Evolutionary conservation across 768 basidiomycete genomes (phyloP).

Genomic region (Lactifluus subvellereus): DNA sequence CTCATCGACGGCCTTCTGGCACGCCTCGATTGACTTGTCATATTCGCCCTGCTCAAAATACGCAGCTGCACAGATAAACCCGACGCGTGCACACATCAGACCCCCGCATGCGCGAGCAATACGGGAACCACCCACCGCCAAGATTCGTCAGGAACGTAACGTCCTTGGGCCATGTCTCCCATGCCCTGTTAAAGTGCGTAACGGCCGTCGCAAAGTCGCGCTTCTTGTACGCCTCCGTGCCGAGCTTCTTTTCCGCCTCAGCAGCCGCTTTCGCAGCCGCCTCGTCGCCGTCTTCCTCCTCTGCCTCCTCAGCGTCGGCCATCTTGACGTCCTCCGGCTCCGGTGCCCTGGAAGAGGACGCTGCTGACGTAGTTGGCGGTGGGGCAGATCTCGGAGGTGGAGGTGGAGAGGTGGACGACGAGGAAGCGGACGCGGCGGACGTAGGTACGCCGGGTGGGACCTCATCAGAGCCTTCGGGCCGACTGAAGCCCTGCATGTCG

Average conservation of each 20-base stretch:
- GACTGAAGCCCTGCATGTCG: slow-evolving; percentile 80
- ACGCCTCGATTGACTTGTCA: slow-evolving; percentile 83
- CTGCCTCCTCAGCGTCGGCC: slow-evolving; percentile 46
- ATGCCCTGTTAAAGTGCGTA: slow-evolving; percentile 74
- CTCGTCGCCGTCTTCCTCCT: slow-evolving; percentile 56
- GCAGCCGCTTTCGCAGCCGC: slow-evolving; percentile 72
- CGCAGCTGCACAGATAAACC: slow-evolving; percentile 49
- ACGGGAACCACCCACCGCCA: slow-evolving; percentile 46
- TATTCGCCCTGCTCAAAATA: slow-evolving; percentile 93
- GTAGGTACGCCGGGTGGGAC: slow-evolving; percentile 56
- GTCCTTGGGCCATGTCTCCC: slow-evolving; percentile 92
- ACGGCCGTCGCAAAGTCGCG: slow-evolving; percentile 76
- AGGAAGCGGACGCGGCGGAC: slow-evolving; percentile 38
- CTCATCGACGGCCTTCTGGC: slow-evolving; percentile 95
- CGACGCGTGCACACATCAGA: slow-evolving; percentile 3
- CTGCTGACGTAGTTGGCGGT: slow-evolving; percentile 34
- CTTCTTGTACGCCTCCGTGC: slow-evolving; percentile 79
- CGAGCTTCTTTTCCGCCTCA: slow-evolving; percentile 71
- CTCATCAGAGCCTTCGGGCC: slow-evolving; percentile 81
- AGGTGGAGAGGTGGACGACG: slow-evolving; percentile 33
- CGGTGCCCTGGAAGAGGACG: slow-evolving; percentile 30
- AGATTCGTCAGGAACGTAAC: slow-evolving; percentile 91
- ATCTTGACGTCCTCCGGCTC: slow-evolving; percentile 56
- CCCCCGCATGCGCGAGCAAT: background rate
- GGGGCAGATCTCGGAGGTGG: slow-evolving; percentile 33